Base-by-base conservation (phyloP, 2,329 filamentous ascomycete species). In the Sphaerulina musiva region DNA sequence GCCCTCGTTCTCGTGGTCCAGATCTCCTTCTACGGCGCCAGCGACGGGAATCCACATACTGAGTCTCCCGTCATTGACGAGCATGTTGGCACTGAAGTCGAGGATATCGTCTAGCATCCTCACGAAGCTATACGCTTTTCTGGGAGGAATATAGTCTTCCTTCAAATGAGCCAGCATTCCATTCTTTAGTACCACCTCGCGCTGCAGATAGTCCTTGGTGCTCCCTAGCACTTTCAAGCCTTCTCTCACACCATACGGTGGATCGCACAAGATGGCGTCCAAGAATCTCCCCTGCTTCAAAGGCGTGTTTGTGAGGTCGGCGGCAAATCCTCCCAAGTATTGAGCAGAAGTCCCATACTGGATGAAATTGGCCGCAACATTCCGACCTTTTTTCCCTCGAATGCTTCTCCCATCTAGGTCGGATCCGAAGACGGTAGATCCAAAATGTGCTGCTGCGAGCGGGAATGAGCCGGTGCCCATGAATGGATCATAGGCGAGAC, bases 41-140 rank as follows among this genome's bases (percentile, higher is more conserved):
- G 89, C 85, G 0, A 90, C 95, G 0, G 93, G 93, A 88, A 97
- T 95, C 93, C 93, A 98, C 76, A 98, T 95, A 6, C 87, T 88
- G 8, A 98, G 70, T 29, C 93, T 79, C 0, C 89, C 93, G 58
- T 82, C 73, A 49, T 89, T 84, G 6, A 95, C 87, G 0, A 98
- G 77, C 1, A 85, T 88, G 10, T 80, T 76, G 0, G 84, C 80
- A 4, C 89, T 84, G 66, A 98, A 97, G 17, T 84, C 79, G 5
- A 97, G 79, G 49, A 98, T 89, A 68, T 97, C 90, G 65, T 90
- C 84, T 17, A 96, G 79, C 82, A 98, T 90, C 5, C 88, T 86
- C 39, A 87, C 77, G 69, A 98, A 97, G 62, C 89, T 89, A 70
- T 98, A 98, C 0, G 91, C 89, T 65, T 84, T 85, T 70, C 95